Evolutionary conservation across 139 green algal genomes (phyloP).

Genomic region (Penium margaritaceum): DNA sequence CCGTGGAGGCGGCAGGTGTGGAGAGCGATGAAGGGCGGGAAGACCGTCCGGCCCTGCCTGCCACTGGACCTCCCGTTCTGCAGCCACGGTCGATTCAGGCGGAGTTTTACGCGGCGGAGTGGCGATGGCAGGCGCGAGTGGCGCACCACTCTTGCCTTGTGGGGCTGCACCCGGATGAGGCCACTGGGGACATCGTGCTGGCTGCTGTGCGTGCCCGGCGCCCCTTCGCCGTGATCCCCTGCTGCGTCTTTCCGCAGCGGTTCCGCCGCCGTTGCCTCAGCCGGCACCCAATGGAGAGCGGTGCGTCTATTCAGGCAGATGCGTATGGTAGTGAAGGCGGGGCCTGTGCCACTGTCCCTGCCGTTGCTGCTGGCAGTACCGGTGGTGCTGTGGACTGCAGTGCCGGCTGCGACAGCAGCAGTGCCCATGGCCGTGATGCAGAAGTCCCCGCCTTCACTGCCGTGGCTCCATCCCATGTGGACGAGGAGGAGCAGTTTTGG

Average conservation of each 20-base stretch:
- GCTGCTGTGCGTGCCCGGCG: conserved; percentile 18
- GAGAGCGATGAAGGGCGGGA: too few relatives aligned
- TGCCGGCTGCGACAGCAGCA: too few relatives aligned
- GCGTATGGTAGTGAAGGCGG: too few relatives aligned
- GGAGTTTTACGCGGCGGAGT: conserved; percentile 8
- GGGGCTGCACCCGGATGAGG: conserved; percentile 51
- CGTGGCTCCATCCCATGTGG: too few relatives aligned
- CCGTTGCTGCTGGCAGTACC: too few relatives aligned
- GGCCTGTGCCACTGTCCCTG: too few relatives aligned
- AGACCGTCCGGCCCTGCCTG: background rate
- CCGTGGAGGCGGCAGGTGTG: too few relatives aligned
- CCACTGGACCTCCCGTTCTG: background rate
- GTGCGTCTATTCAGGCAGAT: conserved; percentile 6
- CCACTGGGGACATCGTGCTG: conserved; percentile 50
- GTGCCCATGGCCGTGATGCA: too few relatives aligned
- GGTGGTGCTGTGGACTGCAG: too few relatives aligned
- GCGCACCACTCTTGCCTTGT: conserved; percentile 23
- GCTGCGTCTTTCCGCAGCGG: conserved; percentile 47
- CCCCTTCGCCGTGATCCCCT: conserved; percentile 52
- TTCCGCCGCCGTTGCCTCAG: conserved; percentile 16
- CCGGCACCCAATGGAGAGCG: too few relatives aligned
- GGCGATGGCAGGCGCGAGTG: background rate
- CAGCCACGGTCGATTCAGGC: background rate
- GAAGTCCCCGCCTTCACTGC: too few relatives aligned
- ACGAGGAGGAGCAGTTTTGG: too few relatives aligned